Evolutionary conservation across 176 grass and related monocot species (phyloP).

Genomic region (Triticum urartu): DNA sequence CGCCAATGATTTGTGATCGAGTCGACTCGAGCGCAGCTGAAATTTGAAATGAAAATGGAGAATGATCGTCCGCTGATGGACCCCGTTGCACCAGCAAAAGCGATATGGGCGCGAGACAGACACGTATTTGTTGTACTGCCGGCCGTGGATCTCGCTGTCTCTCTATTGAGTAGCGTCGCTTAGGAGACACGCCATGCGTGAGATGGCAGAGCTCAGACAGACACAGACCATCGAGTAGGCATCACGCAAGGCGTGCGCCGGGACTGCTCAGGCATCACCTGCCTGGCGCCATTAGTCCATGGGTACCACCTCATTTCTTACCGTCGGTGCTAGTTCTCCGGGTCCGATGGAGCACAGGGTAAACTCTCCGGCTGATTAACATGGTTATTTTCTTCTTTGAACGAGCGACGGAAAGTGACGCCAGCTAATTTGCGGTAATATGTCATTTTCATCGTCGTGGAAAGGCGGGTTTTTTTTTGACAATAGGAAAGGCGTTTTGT

Average conservation of each 20-base stretch:
- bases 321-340: no score
- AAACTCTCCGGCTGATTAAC: neutral
- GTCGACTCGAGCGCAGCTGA: neutral
- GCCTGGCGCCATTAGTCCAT: no score
- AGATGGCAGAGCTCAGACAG: neutral
- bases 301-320: neutral
- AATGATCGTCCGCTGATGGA: neutral
- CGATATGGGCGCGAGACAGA: neutral
- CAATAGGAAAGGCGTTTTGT: neutral
- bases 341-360: neutral
- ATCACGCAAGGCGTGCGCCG: slow-evolving; percentile 6
- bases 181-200: slow-evolving; percentile 23
- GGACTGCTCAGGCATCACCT: neutral
- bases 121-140: neutral
- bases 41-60: neutral
- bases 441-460: neutral
- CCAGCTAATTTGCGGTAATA: neutral
- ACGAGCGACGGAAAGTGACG: neutral
- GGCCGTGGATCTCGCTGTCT: neutral
- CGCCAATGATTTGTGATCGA: neutral
- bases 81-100: neutral
- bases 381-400: neutral
- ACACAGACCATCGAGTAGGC: neutral
- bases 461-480: no score
- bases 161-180: neutral